Percentiles rank a stretch among this genome's conserved stretches.
Conservation (phyloP, 768 basidiomycete genomes). For the Tubosaeta sp. region DNA sequence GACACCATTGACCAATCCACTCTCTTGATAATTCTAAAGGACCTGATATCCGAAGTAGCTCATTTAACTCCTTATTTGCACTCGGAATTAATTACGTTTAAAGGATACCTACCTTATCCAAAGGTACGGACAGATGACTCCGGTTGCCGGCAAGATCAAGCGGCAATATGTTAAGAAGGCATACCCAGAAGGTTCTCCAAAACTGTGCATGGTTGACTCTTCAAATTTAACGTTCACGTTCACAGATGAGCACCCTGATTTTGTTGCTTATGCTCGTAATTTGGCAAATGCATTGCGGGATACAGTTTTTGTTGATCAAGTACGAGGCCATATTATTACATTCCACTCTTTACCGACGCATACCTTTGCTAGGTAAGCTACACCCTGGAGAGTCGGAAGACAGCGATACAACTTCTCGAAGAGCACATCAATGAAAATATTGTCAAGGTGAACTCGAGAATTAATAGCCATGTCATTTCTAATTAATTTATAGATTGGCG, state of each 20-base stretch:
- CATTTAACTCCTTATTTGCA: background rate
- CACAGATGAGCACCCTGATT: slow-evolving; percentile 72
- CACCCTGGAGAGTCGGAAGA: slow-evolving; percentile 44
- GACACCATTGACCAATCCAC: slow-evolving; percentile 92
- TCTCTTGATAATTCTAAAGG: slow-evolving; percentile 69
- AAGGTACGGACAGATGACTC: slow-evolving; percentile 62
- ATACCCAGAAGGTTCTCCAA: slow-evolving; percentile 53
- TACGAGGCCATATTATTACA: background rate
- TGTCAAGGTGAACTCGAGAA: slow-evolving; percentile 58
- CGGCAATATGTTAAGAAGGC: slow-evolving; percentile 59
- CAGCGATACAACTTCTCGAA: slow-evolving; percentile 69
- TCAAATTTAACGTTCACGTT: background rate
- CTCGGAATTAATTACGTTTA: background rate
- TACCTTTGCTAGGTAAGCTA: slow-evolving; percentile 45
- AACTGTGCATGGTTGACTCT: background rate
- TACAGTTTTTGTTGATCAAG: slow-evolving; percentile 85
- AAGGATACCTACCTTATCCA: slow-evolving; percentile 75
- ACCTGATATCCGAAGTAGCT: slow-evolving; percentile 67
- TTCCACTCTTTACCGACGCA: background rate
- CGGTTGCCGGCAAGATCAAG: slow-evolving; percentile 52
- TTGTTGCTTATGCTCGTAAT: slow-evolving; percentile 62
- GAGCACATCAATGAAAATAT: slow-evolving; percentile 92
- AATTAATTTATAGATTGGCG: slow-evolving; percentile 57
- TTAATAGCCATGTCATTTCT: background rate
- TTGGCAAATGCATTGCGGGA: slow-evolving; percentile 66